Base-by-base conservation (phyloP, 495 filamentous ascomycete genomes). In the Platismatia glauca region DNA sequence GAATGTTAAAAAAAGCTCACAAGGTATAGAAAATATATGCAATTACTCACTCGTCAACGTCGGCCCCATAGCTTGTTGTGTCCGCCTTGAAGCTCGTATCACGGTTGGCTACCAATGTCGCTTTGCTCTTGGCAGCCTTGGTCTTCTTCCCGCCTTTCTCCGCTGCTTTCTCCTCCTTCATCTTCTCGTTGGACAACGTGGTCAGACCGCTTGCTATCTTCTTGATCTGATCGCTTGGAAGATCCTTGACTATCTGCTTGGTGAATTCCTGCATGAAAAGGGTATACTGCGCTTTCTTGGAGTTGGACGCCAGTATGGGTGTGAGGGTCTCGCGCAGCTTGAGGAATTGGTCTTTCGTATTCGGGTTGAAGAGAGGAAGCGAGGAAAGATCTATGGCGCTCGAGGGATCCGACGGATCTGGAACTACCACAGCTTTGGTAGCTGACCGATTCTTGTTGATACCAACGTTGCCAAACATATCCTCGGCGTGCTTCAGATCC, bases 61-160 rank as follows among this genome's bases (percentile, higher is more conserved):
- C 86, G 63, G 81, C 82, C 37, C 88, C 89, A 73, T 97, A 96
- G 57, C 81, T 71, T 38, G 78, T 84, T 24, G 80, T 81, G 74
- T 97, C 93, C 29, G 85, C 80, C 60, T 77, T 83, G 64, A 71
- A 74, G 56, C 78, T 74, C 9, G 81, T 79, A 66, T 91, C 86
- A 48, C 89, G 77, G 63, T 76, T 82, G 7, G 90, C 84, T 15
- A 86, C 85, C 38, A 99, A 78, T 22, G 83, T 85, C 46, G 88
- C 81, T 85, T 99, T 99, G 20, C 88, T 93, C 84, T 96, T 96
- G 48, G 88, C 88, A 13, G 89, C 89, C 81, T 97, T 97, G 64
- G 78, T 87, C 83, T 97, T 99, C 87, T 97, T 97, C 65, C 85
- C 89, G 31, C 89, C 89, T 81, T 96, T 97, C 67, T 96, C 92